Base-by-base conservation (phyloP, 768 basidiomycete genomes). In the Neoboletus magnificus region DNA sequence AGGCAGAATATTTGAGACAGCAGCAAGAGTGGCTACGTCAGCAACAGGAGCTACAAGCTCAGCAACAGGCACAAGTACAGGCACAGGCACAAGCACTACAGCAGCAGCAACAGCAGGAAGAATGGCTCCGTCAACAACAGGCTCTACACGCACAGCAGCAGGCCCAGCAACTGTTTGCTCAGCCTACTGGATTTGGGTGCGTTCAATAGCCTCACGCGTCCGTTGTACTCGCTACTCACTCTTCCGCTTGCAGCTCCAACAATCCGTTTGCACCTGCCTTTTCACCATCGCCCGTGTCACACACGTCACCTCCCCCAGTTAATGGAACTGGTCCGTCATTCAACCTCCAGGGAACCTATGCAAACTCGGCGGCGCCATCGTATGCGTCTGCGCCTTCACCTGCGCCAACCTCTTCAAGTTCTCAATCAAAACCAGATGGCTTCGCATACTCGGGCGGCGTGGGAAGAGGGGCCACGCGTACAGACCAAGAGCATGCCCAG, bases 191-290 rank as follows among this genome's bases (percentile, higher is more conserved):
- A 20, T 91, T 90, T 53, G 88, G 88, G 83, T 86, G 63, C 29
- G 84, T 70, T 42, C 33, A 18, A 35, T 12, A 32, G 18, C 16
- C 5, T 53, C 32, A 23, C 45, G 29, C n/a, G 18, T 55, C 48
- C 13, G n/a, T 42, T 54, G n/a, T 20, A 40, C 48, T 54, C 32
- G 40, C n/a, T 37, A 27, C 62, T 71, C 23, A 64, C 71, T 56
- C 54, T 15, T 64, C 64, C n/a, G 69, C 66, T 5, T 71, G 60
- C 62, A 91, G 92, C 10, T 88, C 92, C 35, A 98, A 98, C 79
- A 99, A 99, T 69, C 97, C 97, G 1, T 98, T 99, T 65, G 95
- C 93, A 0, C 67, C 77, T 59, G 54, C 71, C 23, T 23, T 73
- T 45, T 58, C 72, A 27, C 51, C 70, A 18, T 50, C 70, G 25